These are phyloP conservation scores for Podospora tetraspora DNA, from an alignment of 495 filamentous ascomycete genomes.

Conservation along the genomic window DNA sequence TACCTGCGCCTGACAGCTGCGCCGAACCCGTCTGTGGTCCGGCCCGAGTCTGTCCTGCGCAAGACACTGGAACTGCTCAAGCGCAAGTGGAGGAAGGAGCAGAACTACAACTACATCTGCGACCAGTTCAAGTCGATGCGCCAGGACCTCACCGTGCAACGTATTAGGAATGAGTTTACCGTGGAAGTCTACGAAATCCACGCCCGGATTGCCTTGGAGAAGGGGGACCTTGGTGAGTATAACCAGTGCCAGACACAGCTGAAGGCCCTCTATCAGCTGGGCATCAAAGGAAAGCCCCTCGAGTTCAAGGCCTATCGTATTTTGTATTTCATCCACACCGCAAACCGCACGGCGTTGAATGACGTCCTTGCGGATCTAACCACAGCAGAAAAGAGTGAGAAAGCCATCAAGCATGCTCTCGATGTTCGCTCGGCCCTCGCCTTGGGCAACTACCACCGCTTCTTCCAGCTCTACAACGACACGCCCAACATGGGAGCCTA, in stretches of 20 bases:
- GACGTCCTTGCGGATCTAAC: slow-evolving; percentile 97
- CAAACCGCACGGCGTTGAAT: slow-evolving; percentile 97
- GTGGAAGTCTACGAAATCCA: slow-evolving; percentile 96
- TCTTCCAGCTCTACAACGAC: slow-evolving; percentile 91
- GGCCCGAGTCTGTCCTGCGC: slow-evolving; percentile 73
- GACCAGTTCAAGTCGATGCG: slow-evolving; percentile 99
- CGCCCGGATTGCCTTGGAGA: slow-evolving; percentile 95
- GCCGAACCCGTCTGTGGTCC: slow-evolving; percentile 79
- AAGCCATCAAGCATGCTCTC: slow-evolving; percentile 83
- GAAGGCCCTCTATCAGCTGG: slow-evolving; percentile 77
- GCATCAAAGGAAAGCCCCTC: slow-evolving; percentile 80
- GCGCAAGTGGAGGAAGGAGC: slow-evolving; percentile 88
- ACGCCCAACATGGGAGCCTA: slow-evolving; percentile 97
- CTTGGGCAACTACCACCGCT: slow-evolving; percentile 91
- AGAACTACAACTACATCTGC: slow-evolving; percentile 95
- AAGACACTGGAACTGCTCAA: slow-evolving; percentile 84
- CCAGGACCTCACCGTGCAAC: slow-evolving; percentile 97
- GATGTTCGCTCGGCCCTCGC: slow-evolving; percentile 87
- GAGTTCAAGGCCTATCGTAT: slow-evolving; percentile 99
- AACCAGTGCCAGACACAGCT: slow-evolving; percentile 99
- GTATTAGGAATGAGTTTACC: slow-evolving; percentile 91
- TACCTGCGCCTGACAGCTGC: slow-evolving; percentile 91
- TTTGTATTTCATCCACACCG: slow-evolving; percentile 98
- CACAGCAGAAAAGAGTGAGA: slow-evolving; percentile 81
- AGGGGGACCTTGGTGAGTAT: slow-evolving; percentile 99